Percentiles rank a stretch among this genome's conserved stretches.
Conservation (phyloP, 306 rosid species). For the Glycine soja region DNA sequence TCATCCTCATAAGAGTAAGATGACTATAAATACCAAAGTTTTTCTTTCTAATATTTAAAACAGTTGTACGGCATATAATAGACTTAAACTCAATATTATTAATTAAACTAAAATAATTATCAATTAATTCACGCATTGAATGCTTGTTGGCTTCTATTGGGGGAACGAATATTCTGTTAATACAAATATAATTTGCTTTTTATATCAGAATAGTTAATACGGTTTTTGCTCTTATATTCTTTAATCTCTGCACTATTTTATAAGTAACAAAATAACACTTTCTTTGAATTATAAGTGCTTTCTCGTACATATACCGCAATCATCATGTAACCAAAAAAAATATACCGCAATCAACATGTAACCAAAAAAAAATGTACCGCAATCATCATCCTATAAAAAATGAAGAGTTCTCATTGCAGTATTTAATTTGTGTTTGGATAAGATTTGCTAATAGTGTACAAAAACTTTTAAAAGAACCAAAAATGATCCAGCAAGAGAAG, state of each 20-base stretch:
- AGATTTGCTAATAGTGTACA: neutral
- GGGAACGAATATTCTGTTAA: neutral
- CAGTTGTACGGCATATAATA: too few species aligned
- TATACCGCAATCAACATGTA: neutral
- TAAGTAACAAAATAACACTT: neutral
- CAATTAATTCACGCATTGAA: too few species aligned
- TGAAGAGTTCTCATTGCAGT: neutral
- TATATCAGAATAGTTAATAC: neutral
- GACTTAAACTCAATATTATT: too few species aligned
- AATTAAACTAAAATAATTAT: too few species aligned
- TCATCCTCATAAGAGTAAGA: too few species aligned
- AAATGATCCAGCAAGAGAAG: slow-evolving; percentile 21
- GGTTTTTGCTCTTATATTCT: neutral
- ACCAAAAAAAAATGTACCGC: too few species aligned
- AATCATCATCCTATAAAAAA: slow-evolving; percentile 6
- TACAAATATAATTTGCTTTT: slow-evolving; percentile 1
- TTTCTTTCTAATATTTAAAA: too few species aligned
- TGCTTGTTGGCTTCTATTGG: neutral
- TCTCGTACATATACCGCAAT: neutral
- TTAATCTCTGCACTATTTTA: neutral
- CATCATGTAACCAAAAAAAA: neutral
- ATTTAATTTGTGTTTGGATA: slow-evolving; percentile 12
- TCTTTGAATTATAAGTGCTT: neutral
- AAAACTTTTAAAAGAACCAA: neutral
- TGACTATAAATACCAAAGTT: too few species aligned